Percentiles rank a stretch among this genome's conserved stretches.
Conservation (phyloP, 2,329 filamentous ascomycete genomes). For the Cordyceps cateniannulata region DNA sequence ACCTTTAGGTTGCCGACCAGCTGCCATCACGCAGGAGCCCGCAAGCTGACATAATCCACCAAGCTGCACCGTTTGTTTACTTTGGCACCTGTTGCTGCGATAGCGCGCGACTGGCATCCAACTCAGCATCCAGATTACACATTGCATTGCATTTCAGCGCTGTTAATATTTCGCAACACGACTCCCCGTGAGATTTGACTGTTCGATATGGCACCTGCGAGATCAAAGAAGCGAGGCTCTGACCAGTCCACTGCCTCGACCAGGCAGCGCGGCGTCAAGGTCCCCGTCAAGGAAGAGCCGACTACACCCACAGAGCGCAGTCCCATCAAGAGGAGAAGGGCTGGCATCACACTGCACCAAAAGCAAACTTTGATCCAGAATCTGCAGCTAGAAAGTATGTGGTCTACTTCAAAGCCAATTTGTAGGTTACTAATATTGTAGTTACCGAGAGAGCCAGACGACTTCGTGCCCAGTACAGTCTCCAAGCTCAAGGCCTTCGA, state of each 20-base stretch:
- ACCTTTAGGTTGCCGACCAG: conserved; percentile 2
- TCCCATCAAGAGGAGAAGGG: conserved; percentile 55
- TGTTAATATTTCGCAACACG: background rate
- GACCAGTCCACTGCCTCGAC: conserved; percentile 9
- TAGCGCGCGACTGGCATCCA: conserved; percentile 9
- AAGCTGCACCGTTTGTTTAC: conserved; percentile 18
- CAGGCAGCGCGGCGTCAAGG: conserved; percentile 15
- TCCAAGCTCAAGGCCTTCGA: conserved; percentile 79
- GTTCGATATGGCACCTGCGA: conserved; percentile 8
- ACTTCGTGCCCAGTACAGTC: conserved; percentile 78
- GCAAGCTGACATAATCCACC: conserved; percentile 13
- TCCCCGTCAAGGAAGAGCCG: conserved; percentile 22
- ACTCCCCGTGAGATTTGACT: background rate
- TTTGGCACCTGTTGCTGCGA: conserved; percentile 5
- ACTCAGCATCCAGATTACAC: background rate
- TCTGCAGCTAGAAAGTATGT: conserved; percentile 76
- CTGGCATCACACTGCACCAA: conserved; percentile 60
- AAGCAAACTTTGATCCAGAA: conserved; percentile 88
- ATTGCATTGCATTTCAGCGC: background rate
- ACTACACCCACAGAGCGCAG: conserved; percentile 42
- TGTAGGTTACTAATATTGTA: conserved; percentile 30
- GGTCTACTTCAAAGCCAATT: background rate
- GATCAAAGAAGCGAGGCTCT: conserved; percentile 12
- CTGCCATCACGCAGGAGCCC: conserved; percentile 3
- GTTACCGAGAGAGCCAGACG: conserved; percentile 84